Conservation (phyloP, 495 filamentous ascomycete genomes). For the Neohortaea acidophila region DNA sequence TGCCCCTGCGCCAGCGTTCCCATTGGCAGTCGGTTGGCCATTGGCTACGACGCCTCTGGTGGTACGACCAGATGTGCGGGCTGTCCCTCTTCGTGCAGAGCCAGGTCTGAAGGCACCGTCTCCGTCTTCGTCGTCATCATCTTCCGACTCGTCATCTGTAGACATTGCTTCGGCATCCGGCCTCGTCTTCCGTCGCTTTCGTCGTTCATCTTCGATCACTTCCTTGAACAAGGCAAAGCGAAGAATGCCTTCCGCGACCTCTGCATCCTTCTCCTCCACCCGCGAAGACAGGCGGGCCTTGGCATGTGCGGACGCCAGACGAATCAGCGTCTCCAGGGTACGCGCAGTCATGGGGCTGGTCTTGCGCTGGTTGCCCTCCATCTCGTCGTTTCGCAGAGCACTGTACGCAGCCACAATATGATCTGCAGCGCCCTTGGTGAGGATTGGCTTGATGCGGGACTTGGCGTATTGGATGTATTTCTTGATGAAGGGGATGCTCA, state of each 20-base stretch:
- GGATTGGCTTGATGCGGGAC: conserved; percentile 70
- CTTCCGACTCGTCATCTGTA: conserved; percentile 29
- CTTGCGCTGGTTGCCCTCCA: conserved; percentile 82
- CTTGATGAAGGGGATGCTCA: conserved; percentile 97
- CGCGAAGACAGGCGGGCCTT: conserved; percentile 81
- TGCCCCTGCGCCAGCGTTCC: conserved; percentile 10
- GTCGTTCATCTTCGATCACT: conserved; percentile 73
- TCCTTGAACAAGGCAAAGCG: conserved; percentile 98
- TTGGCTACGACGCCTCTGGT: conserved; percentile 3
- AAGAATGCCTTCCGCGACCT: conserved; percentile 77
- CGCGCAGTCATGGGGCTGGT: conserved; percentile 92
- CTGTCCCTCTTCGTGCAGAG: conserved; percentile 2
- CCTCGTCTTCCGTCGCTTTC: conserved; percentile 48
- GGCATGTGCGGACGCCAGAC: conserved; percentile 89
- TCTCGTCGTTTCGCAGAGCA: conserved; percentile 84
- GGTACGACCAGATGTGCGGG: conserved; percentile 6
- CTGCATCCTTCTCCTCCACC: conserved; percentile 85
- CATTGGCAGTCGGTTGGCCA: conserved; percentile 6
- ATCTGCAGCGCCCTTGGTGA: conserved; percentile 86
- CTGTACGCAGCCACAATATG: conserved; percentile 90
- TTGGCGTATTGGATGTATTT: conserved; percentile 99
- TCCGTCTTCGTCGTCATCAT: conserved; percentile 37
- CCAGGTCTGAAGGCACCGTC: conserved; percentile 9
- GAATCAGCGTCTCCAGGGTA: conserved; percentile 94
- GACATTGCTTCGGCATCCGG: conserved; percentile 26